Evolutionary conservation across 169 alveolate species (phyloP).

Genomic region (Plasmodium knowlesi): DNA sequence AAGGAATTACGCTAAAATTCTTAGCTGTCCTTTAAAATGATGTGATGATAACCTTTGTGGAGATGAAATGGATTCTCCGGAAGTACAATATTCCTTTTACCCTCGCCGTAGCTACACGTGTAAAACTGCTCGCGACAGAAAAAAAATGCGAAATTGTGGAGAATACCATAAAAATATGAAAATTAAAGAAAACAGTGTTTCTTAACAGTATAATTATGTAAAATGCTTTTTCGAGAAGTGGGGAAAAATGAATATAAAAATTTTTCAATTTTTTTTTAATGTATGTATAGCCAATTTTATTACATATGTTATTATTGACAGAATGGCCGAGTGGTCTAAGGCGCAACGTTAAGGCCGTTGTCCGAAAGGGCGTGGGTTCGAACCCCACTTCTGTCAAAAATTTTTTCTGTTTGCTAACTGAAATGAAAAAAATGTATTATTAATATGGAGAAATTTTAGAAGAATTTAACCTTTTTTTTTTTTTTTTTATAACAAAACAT

Average conservation of each 20-base stretch:
- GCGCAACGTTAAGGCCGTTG: constrained; percentile 99
- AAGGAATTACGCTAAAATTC: too few species aligned
- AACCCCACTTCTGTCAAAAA: constrained; percentile 98
- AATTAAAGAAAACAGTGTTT: not conserved
- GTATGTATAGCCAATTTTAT: not conserved
- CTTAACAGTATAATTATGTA: not conserved
- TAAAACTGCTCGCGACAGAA: not conserved
- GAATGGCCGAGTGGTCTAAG: constrained; percentile 99
- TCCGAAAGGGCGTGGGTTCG: constrained; percentile 99
- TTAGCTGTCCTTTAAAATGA: not conserved
- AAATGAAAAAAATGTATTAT: not conserved
- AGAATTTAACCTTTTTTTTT: too few species aligned
- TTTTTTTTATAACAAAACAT: not conserved
- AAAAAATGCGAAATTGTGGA: not conserved
- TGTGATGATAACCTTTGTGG: not conserved
- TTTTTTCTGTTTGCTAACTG: not conserved
- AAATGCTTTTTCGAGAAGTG: not conserved
- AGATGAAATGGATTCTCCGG: not conserved
- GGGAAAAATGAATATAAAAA: not conserved
- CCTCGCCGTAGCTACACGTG: not conserved
- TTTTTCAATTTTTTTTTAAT: not conserved
- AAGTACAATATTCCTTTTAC: not conserved
- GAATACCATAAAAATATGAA: not conserved
- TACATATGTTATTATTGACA: constrained; percentile 33
- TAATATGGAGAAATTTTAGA: too few species aligned